These are phyloP conservation scores for Spinellus fusiger DNA, from an alignment of 192 early-diverging fungal genomes.

Conservation along the genomic window DNA sequence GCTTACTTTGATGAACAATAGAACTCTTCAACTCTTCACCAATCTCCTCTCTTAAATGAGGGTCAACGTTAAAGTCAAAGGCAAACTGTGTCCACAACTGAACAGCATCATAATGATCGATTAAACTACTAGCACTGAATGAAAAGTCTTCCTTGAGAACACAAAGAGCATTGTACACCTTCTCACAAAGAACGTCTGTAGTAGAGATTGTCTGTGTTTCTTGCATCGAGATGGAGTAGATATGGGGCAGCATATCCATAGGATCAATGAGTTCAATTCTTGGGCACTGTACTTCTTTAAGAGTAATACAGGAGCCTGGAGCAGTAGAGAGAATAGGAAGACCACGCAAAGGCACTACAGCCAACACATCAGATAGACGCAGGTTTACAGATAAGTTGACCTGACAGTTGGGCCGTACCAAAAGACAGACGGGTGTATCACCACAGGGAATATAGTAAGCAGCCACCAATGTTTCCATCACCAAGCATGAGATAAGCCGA, in stretches of 20 bases:
- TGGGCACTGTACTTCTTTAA: constrained; percentile 9
- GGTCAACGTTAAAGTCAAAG: constrained; percentile 33
- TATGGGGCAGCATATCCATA: constrained; percentile 30
- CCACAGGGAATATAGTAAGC: constrained; percentile 32
- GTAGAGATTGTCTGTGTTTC: neutral
- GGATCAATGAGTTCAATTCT: constrained; percentile 22
- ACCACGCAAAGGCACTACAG: constrained; percentile 20
- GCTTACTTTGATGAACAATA: constrained; percentile 44
- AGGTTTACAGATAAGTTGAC: constrained; percentile 1
- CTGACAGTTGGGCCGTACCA: neutral
- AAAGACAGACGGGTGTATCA: neutral
- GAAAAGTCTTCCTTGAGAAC: neutral
- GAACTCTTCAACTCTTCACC: constrained; percentile 50
- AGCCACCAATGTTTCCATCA: constrained; percentile 46
- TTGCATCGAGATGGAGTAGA: constrained; percentile 4
- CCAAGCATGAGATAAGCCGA: constrained; percentile 49
- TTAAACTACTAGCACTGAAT: neutral
- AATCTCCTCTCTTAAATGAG: constrained; percentile 29
- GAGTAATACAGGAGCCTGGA: constrained; percentile 2
- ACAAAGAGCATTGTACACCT: neutral
- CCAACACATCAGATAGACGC: constrained; percentile 12
- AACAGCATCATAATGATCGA: constrained; percentile 15
- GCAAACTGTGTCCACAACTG: constrained; percentile 43
- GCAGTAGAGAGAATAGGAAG: constrained; percentile 23
- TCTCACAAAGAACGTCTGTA: neutral